These are phyloP conservation scores for Dictyostelium firmibasis DNA, from an alignment of 78 protist species.

Conservation along the genomic window DNA sequence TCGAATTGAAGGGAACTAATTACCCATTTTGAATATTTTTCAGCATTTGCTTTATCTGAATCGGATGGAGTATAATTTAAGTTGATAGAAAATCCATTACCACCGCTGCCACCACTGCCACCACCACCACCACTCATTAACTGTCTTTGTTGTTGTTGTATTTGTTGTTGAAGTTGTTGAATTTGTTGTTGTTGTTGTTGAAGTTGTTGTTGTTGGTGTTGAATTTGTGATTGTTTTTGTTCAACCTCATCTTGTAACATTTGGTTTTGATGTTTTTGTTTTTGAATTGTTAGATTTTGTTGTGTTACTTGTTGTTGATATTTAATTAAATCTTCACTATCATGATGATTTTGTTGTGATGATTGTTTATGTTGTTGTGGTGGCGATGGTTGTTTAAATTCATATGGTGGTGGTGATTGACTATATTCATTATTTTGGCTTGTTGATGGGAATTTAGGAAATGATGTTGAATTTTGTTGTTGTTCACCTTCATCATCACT, in stretches of 20 bases:
- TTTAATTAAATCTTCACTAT: not conserved
- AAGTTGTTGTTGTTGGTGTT: slow-evolving; percentile 5
- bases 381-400: not conserved
- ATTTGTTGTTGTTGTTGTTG: slow-evolving; percentile 10
- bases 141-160: slow-evolving; percentile 16
- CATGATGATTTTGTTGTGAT: not conserved
- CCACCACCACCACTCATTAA: slow-evolving; percentile 1
- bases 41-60: slow-evolving; percentile 27
- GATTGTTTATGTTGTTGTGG: not conserved
- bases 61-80: slow-evolving; percentile 33
- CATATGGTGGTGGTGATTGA: not conserved
- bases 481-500: not conserved
- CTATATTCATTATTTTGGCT: not conserved
- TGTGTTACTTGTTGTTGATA: not conserved
- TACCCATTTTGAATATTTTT: slow-evolving; percentile 70
- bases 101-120: not conserved
- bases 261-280: not conserved
- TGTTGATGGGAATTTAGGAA: not conserved
- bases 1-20: slow-evolving; percentile 61
- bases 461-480: not conserved
- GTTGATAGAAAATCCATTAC: not conserved
- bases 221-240: not conserved
- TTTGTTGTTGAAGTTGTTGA: slow-evolving; percentile 19
- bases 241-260: not conserved
- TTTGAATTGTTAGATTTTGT: not conserved